A percentile compares a stretch with the other conserved stretches of the same genome.
These are phyloP conservation scores for Agrocybe praecox DNA, from an alignment of 768 basidiomycete genomes.

Conservation along the genomic window DNA sequence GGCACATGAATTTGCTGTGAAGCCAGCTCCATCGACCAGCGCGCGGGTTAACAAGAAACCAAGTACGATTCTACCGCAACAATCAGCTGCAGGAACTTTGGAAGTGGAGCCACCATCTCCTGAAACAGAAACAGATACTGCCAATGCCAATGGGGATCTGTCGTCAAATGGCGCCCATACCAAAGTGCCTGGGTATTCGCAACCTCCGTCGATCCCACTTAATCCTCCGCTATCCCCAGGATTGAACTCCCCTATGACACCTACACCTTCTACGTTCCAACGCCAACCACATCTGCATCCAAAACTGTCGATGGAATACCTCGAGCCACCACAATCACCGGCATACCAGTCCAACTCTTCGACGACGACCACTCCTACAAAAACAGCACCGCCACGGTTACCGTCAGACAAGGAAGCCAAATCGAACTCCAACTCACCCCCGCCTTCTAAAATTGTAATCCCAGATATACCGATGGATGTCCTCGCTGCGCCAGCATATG, in stretches of 20 bases:
- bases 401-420: constrained; percentile 2
- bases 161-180: constrained; percentile 5
- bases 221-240: constrained; percentile 16
- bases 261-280: constrained; percentile 25
- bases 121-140: constrained; percentile 4
- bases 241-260: constrained; percentile 24
- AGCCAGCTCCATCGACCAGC: constrained; percentile 33
- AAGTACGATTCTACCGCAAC: constrained; percentile 13
- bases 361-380: constrained; percentile 31
- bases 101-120: background rate
- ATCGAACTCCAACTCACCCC: background rate
- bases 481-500: background rate
- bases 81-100: background rate
- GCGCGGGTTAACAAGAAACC: constrained; percentile 24
- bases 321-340: constrained; percentile 20
- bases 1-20: constrained; percentile 68
- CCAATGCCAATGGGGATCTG: constrained; percentile 1
- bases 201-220: constrained; percentile 7
- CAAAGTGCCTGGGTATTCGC: constrained; percentile 4
- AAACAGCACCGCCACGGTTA: constrained; percentile 15
- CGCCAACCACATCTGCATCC: constrained; percentile 12
- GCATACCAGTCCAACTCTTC: constrained; percentile 25
- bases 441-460: constrained; percentile 15
- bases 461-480: constrained; percentile 10
- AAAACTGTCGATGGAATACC: constrained; percentile 7